Conservation (phyloP, 306 rosid species). For the Citrullus mucosospermus region DNA sequence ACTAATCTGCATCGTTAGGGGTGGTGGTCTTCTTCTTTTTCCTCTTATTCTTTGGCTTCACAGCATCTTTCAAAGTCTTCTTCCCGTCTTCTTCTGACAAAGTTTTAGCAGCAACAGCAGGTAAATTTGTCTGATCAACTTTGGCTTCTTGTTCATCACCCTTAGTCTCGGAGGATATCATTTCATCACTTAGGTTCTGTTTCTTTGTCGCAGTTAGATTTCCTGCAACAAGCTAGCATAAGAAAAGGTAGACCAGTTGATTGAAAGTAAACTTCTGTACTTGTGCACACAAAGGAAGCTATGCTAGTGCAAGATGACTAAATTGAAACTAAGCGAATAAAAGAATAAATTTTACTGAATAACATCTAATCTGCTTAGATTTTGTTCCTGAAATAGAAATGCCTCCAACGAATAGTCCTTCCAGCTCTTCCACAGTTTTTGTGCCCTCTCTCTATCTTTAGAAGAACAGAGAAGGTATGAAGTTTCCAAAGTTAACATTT, state of each 20-base stretch:
- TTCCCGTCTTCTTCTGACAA: slow-evolving; percentile 24
- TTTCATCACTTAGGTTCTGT: slow-evolving; percentile 20
- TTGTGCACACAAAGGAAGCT: background rate
- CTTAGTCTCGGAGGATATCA: slow-evolving; percentile 7
- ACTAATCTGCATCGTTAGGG: slow-evolving; percentile 31
- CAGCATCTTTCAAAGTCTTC: slow-evolving; percentile 69
- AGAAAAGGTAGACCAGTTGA: background rate
- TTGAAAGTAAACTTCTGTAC: no score
- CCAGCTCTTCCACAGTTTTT: background rate
- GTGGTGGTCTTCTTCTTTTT: slow-evolving; percentile 32
- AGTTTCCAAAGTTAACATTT: no score
- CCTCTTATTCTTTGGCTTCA: slow-evolving; percentile 60
- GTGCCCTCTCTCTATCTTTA: background rate
- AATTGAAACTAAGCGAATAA: background rate
- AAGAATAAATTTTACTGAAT: background rate
- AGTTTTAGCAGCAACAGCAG: slow-evolving; percentile 15
- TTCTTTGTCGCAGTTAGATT: slow-evolving; percentile 14
- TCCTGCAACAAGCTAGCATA: slow-evolving; percentile 28
- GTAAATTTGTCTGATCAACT: slow-evolving; percentile 16
- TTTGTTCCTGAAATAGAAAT: no score
- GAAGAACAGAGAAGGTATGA: background rate
- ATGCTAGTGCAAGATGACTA: background rate
- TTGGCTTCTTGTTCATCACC: slow-evolving; percentile 31
- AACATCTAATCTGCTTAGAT: background rate
- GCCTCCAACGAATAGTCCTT: background rate